Evolutionary conservation across 306 rosid species (phyloP), one percentile per base, ranked within the genome.

Genomic region (Carpinus viminea): DNA sequence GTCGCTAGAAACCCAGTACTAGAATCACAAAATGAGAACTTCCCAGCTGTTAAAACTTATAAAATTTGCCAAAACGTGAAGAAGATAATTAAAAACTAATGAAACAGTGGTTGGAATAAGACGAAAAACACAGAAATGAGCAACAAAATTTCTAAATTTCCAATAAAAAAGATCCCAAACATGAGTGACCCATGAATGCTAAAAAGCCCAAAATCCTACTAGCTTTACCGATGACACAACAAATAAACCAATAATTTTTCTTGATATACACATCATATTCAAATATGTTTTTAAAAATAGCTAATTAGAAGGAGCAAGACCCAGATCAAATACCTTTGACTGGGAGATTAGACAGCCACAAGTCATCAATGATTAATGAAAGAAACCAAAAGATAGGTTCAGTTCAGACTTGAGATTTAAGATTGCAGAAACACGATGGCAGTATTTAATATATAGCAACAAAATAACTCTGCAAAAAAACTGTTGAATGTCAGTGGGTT

Each of bases 291-390:
- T 8, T 46, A 47, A 34, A 31, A 53, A 56, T 24, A 7, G 46
- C 43, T 10, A 57, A 59, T 60, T 4, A 12, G 66, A 75, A 68
- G 18, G 73, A 72, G 83, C 45, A 41, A 28, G 77, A 77, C 84
- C 79, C 85, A 83, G 82, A 81, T 74, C 74, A 84, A 78, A 77
- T 88, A 89, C 92, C 93, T 83, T 86, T 73, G 86, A 88, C 88
- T 38, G 78, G 56, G 61, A 83, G 46, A 79, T 51, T 66, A 79
- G 80, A 75, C 46, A 18, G 74, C 50, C 76, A 61, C 51, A 78
- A 70, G 76, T 77, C 72, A 56, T 72, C 65, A 75, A 46, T 57
- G 73, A 81, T 73, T 56, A 38, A 38, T 41, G 45, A 41, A 41
- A 41, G 87, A 75, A 79, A 72, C 78, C 76, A 53, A 84, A 77